phyloP scores from a whole-genome alignment of 1,284 basidiomycete genomes.

The Tausonia pullulans region DNA sequence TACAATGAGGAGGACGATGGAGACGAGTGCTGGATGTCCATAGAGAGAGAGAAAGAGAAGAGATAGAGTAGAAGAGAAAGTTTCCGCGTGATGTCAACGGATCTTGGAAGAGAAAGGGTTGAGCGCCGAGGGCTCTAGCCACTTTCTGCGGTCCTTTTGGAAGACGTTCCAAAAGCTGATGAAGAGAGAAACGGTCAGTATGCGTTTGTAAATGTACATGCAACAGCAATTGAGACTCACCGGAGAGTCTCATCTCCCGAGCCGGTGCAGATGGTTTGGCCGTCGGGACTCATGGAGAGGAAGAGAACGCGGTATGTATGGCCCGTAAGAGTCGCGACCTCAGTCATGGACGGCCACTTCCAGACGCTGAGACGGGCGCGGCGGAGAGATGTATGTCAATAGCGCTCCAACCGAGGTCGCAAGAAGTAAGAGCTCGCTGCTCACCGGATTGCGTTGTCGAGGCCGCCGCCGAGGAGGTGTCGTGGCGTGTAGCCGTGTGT shows the following conservation, averaged over 20 bases:
- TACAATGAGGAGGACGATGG: too few species aligned
- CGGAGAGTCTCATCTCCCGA: constrained; percentile 91
- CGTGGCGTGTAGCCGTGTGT: constrained; percentile 69
- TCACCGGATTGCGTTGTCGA: too few species aligned
- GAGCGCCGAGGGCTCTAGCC: constrained; percentile 3
- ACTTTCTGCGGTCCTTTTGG: constrained; percentile 43
- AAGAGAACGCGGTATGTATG: constrained; percentile 92
- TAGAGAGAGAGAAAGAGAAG: too few species aligned
- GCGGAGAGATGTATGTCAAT: constrained; percentile 42
- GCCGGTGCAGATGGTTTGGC: constrained; percentile 94
- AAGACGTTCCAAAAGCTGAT: constrained; percentile 84
- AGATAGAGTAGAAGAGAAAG: too few species aligned
- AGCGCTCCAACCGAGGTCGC: too few species aligned
- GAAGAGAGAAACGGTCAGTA: background rate
- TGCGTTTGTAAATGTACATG: too few species aligned
- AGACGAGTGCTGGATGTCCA: too few species aligned
- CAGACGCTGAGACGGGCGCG: constrained; percentile 86
- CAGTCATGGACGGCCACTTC: constrained; percentile 85
- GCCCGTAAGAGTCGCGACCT: constrained; percentile 83
- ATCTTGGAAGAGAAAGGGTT: constrained; percentile 12
- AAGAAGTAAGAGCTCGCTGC: too few species aligned
- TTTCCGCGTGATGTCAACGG: background rate
- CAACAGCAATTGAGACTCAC: background rate
- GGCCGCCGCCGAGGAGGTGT: too few species aligned
- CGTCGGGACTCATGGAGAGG: constrained; percentile 91